Conservation (phyloP, 768 basidiomycete genomes). For the Hygrocybe punicea region DNA sequence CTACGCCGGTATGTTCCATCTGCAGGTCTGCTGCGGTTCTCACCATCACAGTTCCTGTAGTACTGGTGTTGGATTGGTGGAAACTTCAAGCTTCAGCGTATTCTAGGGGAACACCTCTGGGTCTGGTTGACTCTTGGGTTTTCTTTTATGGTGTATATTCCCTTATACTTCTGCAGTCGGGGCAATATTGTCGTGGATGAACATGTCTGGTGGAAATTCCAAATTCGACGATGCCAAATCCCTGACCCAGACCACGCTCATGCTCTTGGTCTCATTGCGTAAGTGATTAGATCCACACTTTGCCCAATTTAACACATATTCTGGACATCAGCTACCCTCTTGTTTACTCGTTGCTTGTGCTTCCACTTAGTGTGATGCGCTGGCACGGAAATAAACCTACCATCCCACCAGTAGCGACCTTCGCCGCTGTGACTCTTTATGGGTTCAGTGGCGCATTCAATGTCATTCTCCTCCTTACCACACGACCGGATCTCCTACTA, state of each 20-base stretch:
- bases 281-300: constrained; percentile 5
- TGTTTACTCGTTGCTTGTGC: constrained; percentile 36
- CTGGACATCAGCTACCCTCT: constrained; percentile 34
- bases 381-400: constrained; percentile 26
- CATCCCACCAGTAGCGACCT: constrained; percentile 30
- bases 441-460: constrained; percentile 41
- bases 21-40: neutral
- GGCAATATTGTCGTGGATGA: constrained; percentile 22
- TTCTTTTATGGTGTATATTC: constrained; percentile 26
- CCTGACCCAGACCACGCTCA: constrained; percentile 16
- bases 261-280: constrained; percentile 32
- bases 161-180: constrained; percentile 22
- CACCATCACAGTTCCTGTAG: constrained; percentile 4
- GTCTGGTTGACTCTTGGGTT: constrained; percentile 24
- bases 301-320: neutral
- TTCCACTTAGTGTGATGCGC: constrained; percentile 41
- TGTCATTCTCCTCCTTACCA: constrained; percentile 37
- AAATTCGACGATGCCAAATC: constrained; percentile 16
- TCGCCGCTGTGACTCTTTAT: constrained; percentile 33
- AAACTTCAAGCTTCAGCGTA: constrained; percentile 8
- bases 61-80: constrained; percentile 31
- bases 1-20: constrained; percentile 2
- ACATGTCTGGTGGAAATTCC: constrained; percentile 34
- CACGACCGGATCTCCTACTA: constrained; percentile 35
- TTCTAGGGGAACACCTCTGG: constrained; percentile 29